Evolutionary conservation across 2,329 filamentous ascomycete species (phyloP).

Genomic region (Penicillium sp.): DNA sequence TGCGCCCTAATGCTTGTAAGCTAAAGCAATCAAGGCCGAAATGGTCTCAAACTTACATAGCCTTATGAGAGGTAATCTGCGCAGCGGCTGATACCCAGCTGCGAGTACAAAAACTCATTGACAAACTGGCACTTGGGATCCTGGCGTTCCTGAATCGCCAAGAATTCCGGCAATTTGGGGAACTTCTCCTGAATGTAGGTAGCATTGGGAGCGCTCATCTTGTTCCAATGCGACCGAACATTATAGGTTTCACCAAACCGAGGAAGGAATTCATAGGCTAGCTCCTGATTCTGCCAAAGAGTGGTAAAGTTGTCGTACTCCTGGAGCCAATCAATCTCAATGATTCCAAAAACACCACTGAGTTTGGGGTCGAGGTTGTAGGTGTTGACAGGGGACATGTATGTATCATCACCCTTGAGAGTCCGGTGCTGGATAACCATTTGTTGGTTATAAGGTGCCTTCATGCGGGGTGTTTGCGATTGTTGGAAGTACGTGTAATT

Average conservation of each 20-base stretch:
- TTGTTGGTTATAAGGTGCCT: constrained; percentile 12
- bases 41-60: too few species aligned
- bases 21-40: too few species aligned
- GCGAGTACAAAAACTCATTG: constrained; percentile 15
- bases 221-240: constrained; percentile 19
- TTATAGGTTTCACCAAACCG: constrained; percentile 14
- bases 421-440: constrained; percentile 14
- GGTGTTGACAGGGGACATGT: constrained; percentile 19
- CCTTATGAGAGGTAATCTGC: neutral
- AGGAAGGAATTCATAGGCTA: constrained; percentile 12
- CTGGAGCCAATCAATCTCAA: constrained; percentile 18
- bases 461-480: constrained; percentile 14
- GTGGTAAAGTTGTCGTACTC: constrained; percentile 16
- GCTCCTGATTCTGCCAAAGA: constrained; percentile 13
- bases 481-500: constrained; percentile 14
- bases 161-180: constrained; percentile 15
- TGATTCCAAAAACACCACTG: constrained; percentile 16
- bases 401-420: constrained; percentile 18
- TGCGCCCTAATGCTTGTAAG: too few species aligned
- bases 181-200: constrained; percentile 9
- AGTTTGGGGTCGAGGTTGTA: constrained; percentile 13
- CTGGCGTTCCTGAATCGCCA: constrained; percentile 14
- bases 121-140: constrained; percentile 20
- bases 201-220: constrained; percentile 13
- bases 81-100: constrained; percentile 16